Base-by-base conservation (phyloP, 1,139 yeast genomes). In the Blastobotrys serpentis region DNA sequence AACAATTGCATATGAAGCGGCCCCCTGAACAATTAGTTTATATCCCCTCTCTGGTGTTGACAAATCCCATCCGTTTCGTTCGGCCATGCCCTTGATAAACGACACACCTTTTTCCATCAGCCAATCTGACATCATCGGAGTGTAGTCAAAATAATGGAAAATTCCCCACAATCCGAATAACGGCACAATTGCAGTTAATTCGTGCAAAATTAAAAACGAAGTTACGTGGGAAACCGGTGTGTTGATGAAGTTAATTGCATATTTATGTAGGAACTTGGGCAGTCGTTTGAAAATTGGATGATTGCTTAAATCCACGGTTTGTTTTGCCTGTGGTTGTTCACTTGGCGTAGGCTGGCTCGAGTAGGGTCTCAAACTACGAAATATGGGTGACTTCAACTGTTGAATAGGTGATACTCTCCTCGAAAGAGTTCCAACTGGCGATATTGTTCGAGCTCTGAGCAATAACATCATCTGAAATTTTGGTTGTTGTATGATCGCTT, bases 161-260 rank as follows among this genome's bases (percentile, higher is more conserved):
- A 76, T 56, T 60, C 81, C 86, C 96, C 96, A 88, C 1, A 89
- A 62, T 0, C 82, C 81, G 26, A 87, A 70, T 44, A 90, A 74
- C 1, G 97, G 97, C 4, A 82, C 76, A 3, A 90, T 75, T 1
- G 97, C 96, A 0, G 96, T 78, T 40, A 87, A 58, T 63, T 90
- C 97, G 62, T 90, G 98, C n/a, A 90, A 71, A 1, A 89, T 68
- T 8, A 86, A 65, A 59, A 90, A 87, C 2, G 95, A 76, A 0
- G 86, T 75, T n/a, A 84, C 73, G 56, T 85, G 85, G 1, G 87
- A 74, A 4, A 83, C 70, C 1, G 95, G 89, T 0, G 89, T 86
- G 44, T 73, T 64, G 41, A 75, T 67, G 58, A 81, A 76, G 47
- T 73, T 69, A 18, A 65, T 62, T 3, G 82, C 75, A 56, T 78